Conservation (phyloP, 345 rosid species). For the Murraya paniculata region DNA sequence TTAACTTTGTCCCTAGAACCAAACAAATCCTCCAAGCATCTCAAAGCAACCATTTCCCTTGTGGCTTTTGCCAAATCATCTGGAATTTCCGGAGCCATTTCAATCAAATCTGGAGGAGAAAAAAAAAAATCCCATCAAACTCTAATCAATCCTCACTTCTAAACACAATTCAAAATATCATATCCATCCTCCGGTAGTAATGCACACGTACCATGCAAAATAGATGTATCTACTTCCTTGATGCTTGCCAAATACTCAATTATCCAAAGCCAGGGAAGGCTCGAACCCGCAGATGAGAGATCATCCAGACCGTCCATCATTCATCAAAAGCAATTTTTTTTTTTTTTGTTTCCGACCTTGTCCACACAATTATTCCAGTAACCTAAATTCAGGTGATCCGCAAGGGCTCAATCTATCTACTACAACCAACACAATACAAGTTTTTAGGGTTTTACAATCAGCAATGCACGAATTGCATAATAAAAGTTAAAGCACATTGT, state of each 20-base stretch:
- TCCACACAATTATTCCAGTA: neutral
- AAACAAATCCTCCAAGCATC: conserved; percentile 56
- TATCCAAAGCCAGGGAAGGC: conserved; percentile 50
- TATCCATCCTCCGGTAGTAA: neutral
- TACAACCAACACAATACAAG: neutral
- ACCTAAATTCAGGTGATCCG: neutral
- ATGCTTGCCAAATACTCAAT: conserved; percentile 50
- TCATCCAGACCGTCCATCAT: conserved; percentile 12
- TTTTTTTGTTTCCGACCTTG: neutral
- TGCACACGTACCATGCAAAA: conserved; percentile 38
- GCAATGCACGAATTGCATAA: neutral
- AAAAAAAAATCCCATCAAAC: neutral
- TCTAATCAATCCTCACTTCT: neutral
- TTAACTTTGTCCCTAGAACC: conserved; percentile 10
- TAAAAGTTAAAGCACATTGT: neutral
- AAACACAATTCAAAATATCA: neutral
- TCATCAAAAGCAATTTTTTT: neutral
- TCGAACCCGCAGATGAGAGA: conserved; percentile 13
- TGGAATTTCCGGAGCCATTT: conserved; percentile 35
- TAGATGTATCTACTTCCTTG: conserved; percentile 28
- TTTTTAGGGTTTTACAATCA: neutral
- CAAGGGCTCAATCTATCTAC: neutral
- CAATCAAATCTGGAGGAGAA: conserved; percentile 35
- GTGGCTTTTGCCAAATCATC: conserved; percentile 28
- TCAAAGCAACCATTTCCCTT: conserved; percentile 55